A percentile compares a stretch with the other conserved stretches of the same genome.
Evolutionary conservation across 2,329 filamentous ascomycete species (phyloP).

Genomic region (Alternaria alternata): DNA sequence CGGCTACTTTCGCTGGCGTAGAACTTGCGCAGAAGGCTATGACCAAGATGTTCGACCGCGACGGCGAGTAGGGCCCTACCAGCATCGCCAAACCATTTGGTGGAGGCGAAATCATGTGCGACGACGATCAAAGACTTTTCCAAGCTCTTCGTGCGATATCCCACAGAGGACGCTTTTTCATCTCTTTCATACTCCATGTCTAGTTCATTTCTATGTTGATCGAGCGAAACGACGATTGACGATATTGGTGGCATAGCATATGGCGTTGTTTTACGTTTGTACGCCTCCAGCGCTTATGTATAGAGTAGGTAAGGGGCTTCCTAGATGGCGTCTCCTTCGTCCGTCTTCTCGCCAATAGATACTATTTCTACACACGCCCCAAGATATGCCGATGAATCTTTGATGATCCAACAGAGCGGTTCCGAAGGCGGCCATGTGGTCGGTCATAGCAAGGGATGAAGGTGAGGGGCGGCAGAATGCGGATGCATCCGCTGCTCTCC

Average conservation of each 20-base stretch:
- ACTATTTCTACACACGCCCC: conserved; percentile 1
- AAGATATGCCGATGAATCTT: not conserved
- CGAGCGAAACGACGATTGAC: conserved; percentile 15
- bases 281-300: conserved; percentile 9
- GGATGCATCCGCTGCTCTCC: conserved; percentile 12
- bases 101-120: not conserved
- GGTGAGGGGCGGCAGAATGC: conserved; percentile 29
- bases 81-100: not conserved
- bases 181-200: conserved; percentile 14
- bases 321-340: conserved; percentile 11
- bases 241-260: conserved; percentile 31
- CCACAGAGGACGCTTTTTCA: conserved; percentile 5
- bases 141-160: not conserved
- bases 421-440: conserved; percentile 7
- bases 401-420: conserved; percentile 1
- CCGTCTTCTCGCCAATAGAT: conserved; percentile 10
- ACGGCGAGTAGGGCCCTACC: conserved; percentile 36
- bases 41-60: conserved; percentile 72
- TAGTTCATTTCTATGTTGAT: conserved; percentile 12
- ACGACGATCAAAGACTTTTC: not conserved
- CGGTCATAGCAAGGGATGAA: conserved; percentile 12
- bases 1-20: conserved; percentile 89
- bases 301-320: conserved; percentile 17
- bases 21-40: conserved; percentile 85
- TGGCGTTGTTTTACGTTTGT: conserved; percentile 26